A percentile compares a stretch with the other conserved stretches of the same genome.
These are phyloP conservation scores for Besnoitia besnoiti DNA, from an alignment of 169 alveolate species.

Conservation along the genomic window DNA sequence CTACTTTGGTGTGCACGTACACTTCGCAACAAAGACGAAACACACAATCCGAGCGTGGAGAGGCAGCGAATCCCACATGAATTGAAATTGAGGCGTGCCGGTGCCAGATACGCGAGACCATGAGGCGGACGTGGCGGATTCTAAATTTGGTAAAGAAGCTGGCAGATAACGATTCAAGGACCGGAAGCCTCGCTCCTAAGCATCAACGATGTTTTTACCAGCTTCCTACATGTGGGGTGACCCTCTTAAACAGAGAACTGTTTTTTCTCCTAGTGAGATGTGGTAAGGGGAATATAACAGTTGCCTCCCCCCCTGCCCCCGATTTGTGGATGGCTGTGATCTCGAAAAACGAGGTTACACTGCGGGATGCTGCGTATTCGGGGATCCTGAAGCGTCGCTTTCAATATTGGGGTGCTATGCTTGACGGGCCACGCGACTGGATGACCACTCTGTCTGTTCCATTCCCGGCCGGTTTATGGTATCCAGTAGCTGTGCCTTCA, in stretches of 20 bases:
- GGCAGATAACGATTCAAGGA: background rate
- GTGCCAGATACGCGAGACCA: background rate
- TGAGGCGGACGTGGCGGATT: background rate
- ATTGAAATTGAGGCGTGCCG: background rate
- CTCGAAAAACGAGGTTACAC: no score
- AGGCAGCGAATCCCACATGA: background rate
- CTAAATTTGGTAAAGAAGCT: background rate
- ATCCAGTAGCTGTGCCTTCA: no score
- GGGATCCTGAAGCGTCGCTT: no score
- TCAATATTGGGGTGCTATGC: no score
- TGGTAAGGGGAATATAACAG: background rate
- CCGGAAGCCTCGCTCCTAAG: background rate
- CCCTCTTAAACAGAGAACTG: background rate
- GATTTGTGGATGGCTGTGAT: no score
- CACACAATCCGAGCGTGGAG: background rate
- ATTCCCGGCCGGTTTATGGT: no score
- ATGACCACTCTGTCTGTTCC: no score
- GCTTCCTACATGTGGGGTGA: background rate
- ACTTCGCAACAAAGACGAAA: background rate
- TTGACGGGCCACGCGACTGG: no score
- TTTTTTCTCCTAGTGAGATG: background rate
- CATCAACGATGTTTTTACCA: no score
- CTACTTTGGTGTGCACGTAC: background rate
- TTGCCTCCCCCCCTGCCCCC: no score
- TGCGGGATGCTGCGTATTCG: no score